Evolutionary conservation across 176 grass and related monocot genomes (phyloP).

Genomic region (Oryza meridionalis): DNA sequence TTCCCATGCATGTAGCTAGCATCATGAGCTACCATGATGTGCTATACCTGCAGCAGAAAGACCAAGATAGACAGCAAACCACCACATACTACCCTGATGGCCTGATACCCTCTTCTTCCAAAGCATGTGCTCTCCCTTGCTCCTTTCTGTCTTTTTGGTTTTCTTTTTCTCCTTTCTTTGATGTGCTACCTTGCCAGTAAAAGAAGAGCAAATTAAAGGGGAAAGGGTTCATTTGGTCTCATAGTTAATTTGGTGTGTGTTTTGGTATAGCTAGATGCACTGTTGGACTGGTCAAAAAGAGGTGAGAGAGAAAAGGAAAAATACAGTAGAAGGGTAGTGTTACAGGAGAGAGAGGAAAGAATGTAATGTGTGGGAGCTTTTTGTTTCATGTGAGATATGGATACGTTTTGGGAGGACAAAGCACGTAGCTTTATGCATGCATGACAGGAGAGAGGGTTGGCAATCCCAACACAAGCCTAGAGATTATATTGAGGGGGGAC

Average conservation of each 20-base stretch:
- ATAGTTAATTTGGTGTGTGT: conserved; percentile 4
- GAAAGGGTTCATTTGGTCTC: conserved; percentile 37
- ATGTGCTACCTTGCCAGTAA: conserved; percentile 25
- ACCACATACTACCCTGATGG: conserved; percentile 15
- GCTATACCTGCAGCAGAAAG: conserved; percentile 23
- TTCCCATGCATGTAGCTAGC: conserved; percentile 18
- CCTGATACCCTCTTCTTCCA: background rate
- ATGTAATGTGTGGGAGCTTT: conserved; percentile 40
- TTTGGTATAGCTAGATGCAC: conserved; percentile 1
- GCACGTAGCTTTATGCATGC: conserved; percentile 48
- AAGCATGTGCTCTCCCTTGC: conserved; percentile 39
- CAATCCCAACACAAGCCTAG: conserved; percentile 51
- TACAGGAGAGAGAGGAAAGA: conserved; percentile 9
- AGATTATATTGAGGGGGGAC: conserved; percentile 33
- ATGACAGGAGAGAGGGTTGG: conserved; percentile 29
- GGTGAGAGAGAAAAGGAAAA: background rate
- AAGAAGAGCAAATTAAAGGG: conserved; percentile 1
- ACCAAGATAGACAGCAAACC: conserved; percentile 36
- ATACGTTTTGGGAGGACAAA: conserved; percentile 15
- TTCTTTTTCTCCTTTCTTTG: conserved; percentile 33
- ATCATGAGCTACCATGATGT: conserved; percentile 25
- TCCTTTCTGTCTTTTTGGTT: conserved; percentile 36
- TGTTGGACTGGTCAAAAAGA: conserved; percentile 55
- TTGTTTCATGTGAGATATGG: conserved; percentile 54
- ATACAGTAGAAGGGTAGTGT: conserved; percentile 34